Evolutionary conservation across 306 rosid genomes (phyloP).

Genomic region (Cucumis melo): DNA sequence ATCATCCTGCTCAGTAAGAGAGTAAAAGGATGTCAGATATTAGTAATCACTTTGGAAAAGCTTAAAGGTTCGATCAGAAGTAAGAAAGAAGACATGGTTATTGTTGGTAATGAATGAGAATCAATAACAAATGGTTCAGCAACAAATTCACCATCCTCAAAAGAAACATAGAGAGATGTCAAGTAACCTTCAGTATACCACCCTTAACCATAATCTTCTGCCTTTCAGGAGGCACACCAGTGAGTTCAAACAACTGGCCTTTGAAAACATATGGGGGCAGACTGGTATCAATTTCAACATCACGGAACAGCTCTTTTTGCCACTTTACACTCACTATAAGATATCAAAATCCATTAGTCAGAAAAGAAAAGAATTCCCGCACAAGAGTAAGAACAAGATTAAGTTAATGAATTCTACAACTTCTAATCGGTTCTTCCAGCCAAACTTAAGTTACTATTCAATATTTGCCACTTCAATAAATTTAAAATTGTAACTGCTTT

Average conservation of each 20-base stretch:
- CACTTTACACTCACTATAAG: constrained; percentile 74
- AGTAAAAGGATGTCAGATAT: background rate
- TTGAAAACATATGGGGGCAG: constrained; percentile 87
- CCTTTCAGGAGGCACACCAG: constrained; percentile 95
- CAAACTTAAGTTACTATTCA: background rate
- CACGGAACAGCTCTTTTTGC: constrained; percentile 75
- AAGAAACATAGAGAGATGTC: background rate
- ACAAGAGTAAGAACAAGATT: background rate
- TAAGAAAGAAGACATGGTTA: background rate
- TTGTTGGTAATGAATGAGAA: background rate
- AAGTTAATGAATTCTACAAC: background rate
- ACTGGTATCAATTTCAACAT: constrained; percentile 75
- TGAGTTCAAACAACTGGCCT: constrained; percentile 84
- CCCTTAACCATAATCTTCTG: constrained; percentile 99
- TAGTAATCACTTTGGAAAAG: background rate
- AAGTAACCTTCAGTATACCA: constrained; percentile 74
- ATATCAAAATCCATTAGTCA: background rate
- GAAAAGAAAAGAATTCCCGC: background rate
- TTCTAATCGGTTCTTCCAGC: background rate
- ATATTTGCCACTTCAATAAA: background rate
- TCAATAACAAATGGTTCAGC: background rate
- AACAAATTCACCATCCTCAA: background rate
- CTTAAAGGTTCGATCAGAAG: background rate
- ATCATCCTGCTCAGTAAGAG: constrained; percentile 61
- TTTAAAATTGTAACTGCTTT: background rate